Base-by-base conservation (phyloP, 176 grass and related monocot genomes). In the Tillandsia leiboldiana region DNA sequence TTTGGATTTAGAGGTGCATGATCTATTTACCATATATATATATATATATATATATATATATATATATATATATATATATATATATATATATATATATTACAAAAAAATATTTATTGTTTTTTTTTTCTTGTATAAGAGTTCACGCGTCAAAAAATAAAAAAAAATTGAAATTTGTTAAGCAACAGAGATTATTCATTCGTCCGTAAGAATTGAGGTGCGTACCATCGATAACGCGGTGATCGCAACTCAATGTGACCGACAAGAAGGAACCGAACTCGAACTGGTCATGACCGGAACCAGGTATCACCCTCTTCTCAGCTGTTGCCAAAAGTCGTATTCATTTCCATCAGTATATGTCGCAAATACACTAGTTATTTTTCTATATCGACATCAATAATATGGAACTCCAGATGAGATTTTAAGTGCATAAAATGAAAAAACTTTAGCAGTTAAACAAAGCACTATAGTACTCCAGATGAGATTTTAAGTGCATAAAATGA, bases 161-260 rank as follows among this genome's bases (percentile, higher is more conserved):
- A 20, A 20, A 20, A 0, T 20, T 20, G 20, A 20, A 20, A 20
- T 0, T 20, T 20, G 20, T 20, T 20, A 20, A 20, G 20, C 20
- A 20, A 50, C 10, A 49, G 14, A 26, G 57, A 70, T 49, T 14
- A 57, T 27, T 42, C 0, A 48, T 28, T 26, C 15, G 10, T 70
- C 28, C 57, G 28, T 18, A 24, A 24, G 9, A 1, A 15, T 50
- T 50, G 58, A 79, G 13, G 61, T 1, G 15, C 26, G 8, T 83
- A 97, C 93, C 93, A 79, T 97, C 93, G 74, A 97, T 97, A 69
- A 97, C 93, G 58, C 89, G 83, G 74, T 97, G 94, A 53, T 97
- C 94, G 14, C 94, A 97, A 74, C 94, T 97, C 80, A 97, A 78
- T 51, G 94, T 97, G 18, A 84, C 86, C 26, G 86, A 90, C 84